A percentile compares a stretch with the other conserved stretches of the same genome.
Evolutionary conservation across 768 basidiomycete genomes (phyloP).

Genomic region (Macrolepiota albuminosa): DNA sequence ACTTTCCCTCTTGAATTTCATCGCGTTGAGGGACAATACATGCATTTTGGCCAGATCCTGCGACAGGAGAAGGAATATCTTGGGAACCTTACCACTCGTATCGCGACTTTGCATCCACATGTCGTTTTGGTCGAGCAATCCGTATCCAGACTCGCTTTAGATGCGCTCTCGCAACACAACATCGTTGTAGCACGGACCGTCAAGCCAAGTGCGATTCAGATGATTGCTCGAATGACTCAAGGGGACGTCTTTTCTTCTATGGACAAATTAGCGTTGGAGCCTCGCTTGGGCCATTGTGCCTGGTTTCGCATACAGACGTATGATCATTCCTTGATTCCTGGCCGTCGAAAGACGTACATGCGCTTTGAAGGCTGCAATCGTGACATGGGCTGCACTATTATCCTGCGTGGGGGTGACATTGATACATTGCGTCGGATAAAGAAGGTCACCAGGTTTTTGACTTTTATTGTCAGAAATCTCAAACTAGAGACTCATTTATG

Average conservation of each 20-base stretch:
- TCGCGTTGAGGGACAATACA: slow-evolving; percentile 87
- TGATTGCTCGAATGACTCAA: slow-evolving; percentile 91
- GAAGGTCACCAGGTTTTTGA: slow-evolving; percentile 87
- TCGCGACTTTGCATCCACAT: slow-evolving; percentile 89
- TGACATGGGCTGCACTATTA: slow-evolving; percentile 92
- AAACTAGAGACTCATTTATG: slow-evolving; percentile 93
- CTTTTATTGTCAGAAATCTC: slow-evolving; percentile 88
- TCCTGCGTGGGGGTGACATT: slow-evolving; percentile 83
- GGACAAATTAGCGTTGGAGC: slow-evolving; percentile 88
- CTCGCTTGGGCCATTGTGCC: slow-evolving; percentile 83
- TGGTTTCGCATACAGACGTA: slow-evolving; percentile 89
- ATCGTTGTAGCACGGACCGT: slow-evolving; percentile 90
- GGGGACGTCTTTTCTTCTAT: slow-evolving; percentile 94
- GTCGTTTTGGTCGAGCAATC: slow-evolving; percentile 89
- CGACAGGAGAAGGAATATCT: slow-evolving; percentile 94
- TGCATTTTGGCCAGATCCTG: slow-evolving; percentile 87
- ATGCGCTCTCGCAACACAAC: slow-evolving; percentile 76
- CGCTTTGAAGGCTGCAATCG: slow-evolving; percentile 94
- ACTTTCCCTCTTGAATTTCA: slow-evolving; percentile 95
- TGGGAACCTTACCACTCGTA: slow-evolving; percentile 79
- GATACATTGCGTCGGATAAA: slow-evolving; percentile 82
- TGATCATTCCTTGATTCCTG: slow-evolving; percentile 93
- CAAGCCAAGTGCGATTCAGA: slow-evolving; percentile 81
- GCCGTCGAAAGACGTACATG: slow-evolving; percentile 93
- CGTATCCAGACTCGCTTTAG: slow-evolving; percentile 86